Evolutionary conservation across 768 basidiomycete genomes (phyloP), one percentile per base, ranked within the genome.

Genomic region (Crassisporium funariophilum): DNA sequence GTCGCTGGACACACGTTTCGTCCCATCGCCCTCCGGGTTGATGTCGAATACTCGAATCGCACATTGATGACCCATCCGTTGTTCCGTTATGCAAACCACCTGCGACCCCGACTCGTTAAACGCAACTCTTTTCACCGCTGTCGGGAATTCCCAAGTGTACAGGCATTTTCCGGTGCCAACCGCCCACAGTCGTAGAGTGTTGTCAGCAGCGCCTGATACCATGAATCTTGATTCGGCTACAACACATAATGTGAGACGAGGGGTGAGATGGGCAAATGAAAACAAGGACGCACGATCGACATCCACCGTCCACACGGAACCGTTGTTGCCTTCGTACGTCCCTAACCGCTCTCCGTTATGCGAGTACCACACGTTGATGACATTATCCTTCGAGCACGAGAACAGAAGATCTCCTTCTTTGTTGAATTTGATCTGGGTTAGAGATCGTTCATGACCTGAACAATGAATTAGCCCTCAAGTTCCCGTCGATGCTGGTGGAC

Each of bases 351-450:
- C 97, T 41, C 97, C 97, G 59, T 99, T 99, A 60, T 95, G 91
- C 10, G 94, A 86, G 67, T 81, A 97, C 95, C 95, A 98, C 41
- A 92, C 94, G 64, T 97, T 98, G 66, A 98, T 90, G 56, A 91
- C 67, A 59, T 88, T 81, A 67, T 99, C 97, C 78, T 99, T 99
- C 57, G 92, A 93, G 63, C 88, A 91, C 17, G 93, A 86, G 69
- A 99, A 97, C 41, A 99, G 77, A 12, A 99, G 78, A 70, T 98
- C 97, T 54, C 97, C 97, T 63, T 98, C 97, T 43, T 76, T 69
- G 73, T 98, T 99, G 79, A 91, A 98, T 74, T 92, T 93, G 80
- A 98, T 90, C 73, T 98, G 93, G 6, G 95, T 98, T 60, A 98
- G 75, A 41, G 95, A 89, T 62, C 95, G 92, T 75, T 98, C 93